Evolutionary conservation across 108 stramenopile genomes (phyloP).

Genomic region (Cyclotella cryptica): DNA sequence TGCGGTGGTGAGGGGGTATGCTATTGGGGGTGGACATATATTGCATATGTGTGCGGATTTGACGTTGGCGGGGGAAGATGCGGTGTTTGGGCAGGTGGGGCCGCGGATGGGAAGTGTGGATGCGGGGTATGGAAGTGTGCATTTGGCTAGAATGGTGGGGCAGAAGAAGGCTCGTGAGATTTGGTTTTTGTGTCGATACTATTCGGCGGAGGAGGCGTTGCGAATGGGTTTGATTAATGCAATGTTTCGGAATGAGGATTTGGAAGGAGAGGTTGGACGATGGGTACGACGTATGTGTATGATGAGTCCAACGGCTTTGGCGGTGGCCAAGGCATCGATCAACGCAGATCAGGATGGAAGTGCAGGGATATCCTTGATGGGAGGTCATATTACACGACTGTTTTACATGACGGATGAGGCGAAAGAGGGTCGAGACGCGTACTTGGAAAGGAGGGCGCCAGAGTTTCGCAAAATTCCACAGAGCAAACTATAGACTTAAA

Average conservation of each 20-base stretch:
- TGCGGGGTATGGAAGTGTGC: constrained; percentile 93
- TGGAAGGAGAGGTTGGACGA: constrained; percentile 87
- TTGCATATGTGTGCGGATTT: constrained; percentile 95
- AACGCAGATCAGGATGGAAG: constrained; percentile 96
- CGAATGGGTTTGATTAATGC: constrained; percentile 94
- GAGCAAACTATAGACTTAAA: constrained; percentile 60
- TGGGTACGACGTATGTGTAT: constrained; percentile 91
- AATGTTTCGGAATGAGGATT: constrained; percentile 59
- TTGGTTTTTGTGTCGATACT: constrained; percentile 92
- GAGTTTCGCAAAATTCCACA: constrained; percentile 75
- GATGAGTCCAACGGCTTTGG: constrained; percentile 92
- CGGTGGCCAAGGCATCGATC: constrained; percentile 90
- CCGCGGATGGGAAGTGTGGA: constrained; percentile 96
- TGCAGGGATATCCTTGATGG: constrained; percentile 92
- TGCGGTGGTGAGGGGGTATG: constrained; percentile 93
- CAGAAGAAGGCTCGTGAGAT: constrained; percentile 95
- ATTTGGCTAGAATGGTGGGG: constrained; percentile 88
- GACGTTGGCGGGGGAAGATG: constrained; percentile 83
- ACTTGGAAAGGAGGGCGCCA: constrained; percentile 86
- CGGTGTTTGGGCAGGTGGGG: constrained; percentile 93
- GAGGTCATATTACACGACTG: constrained; percentile 91
- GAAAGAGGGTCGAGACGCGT: constrained; percentile 94
- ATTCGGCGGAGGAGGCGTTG: constrained; percentile 85
- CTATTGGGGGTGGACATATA: constrained; percentile 96
- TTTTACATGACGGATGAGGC: constrained; percentile 93